These are phyloP conservation scores for Candida germanica DNA, from an alignment of 805 yeast species.

Conservation along the genomic window DNA sequence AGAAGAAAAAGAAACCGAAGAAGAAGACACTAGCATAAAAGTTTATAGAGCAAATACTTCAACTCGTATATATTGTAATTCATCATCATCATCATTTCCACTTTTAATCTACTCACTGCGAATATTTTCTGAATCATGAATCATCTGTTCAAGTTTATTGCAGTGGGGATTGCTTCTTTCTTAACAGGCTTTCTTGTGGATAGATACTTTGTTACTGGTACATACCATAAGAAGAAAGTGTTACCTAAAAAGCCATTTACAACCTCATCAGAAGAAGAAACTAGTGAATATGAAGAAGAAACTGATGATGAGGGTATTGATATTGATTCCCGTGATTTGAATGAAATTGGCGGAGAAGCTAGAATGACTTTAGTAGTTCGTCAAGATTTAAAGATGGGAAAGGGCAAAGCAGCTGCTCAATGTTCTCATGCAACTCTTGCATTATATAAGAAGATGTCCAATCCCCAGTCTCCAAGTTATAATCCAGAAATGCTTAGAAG, in stretches of 20 bases:
- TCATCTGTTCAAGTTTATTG: conserved; percentile 2
- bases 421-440: conserved; percentile 97
- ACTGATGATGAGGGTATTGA: conserved; percentile 51
- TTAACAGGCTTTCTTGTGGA: conserved; percentile 33
- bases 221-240: not conserved
- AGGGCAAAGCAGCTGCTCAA: conserved; percentile 97
- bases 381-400: conserved; percentile 85
- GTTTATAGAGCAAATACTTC: too few species aligned
- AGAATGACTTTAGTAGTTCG: conserved; percentile 86
- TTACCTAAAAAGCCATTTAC: not conserved
- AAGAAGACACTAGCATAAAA: conserved; percentile 36
- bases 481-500: conserved; percentile 63
- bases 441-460: conserved; percentile 67
- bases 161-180: conserved; percentile 18
- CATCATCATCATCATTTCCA: too few species aligned
- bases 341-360: conserved; percentile 73
- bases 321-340: conserved; percentile 57
- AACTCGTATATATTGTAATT: too few species aligned
- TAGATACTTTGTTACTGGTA: conserved; percentile 11
- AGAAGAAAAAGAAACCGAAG: conserved; percentile 45
- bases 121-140: conserved; percentile 3
- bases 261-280: not conserved
- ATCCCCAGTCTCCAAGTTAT: conserved; percentile 48
- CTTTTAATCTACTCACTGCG: too few species aligned
- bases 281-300: conserved; percentile 22